phyloP scores from a whole-genome alignment of 805 yeast genomes.

The Barnettozyma sp. region DNA sequence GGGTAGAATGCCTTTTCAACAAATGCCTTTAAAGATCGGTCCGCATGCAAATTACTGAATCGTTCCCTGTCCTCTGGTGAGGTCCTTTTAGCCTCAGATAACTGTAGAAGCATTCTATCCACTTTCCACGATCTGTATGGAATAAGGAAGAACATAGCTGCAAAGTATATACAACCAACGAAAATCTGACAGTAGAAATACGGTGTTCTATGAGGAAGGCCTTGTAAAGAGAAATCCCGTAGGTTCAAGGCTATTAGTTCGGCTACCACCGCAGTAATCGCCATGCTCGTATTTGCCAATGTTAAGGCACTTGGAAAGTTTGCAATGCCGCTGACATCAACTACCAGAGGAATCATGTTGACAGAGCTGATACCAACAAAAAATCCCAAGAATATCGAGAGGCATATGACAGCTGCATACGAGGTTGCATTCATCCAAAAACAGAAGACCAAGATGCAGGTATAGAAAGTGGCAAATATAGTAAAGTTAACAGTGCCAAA shows the following conservation, averaged over 20 bases:
- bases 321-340: slow-evolving; percentile 34
- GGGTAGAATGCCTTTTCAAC: slow-evolving; percentile 12
- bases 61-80: slow-evolving; percentile 1
- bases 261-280: slow-evolving; percentile 34
- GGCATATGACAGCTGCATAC: slow-evolving; percentile 35
- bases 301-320: slow-evolving; percentile 35
- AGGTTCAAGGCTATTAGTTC: slow-evolving; percentile 52
- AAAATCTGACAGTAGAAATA: slow-evolving; percentile 55
- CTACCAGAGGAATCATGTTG: slow-evolving; percentile 33
- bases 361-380: slow-evolving; percentile 41
- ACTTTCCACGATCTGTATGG: slow-evolving; percentile 49
- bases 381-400: slow-evolving; percentile 38
- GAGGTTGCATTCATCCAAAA: slow-evolving; percentile 44
- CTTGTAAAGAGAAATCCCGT: slow-evolving; percentile 23
- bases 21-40: slow-evolving; percentile 8
- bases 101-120: slow-evolving; percentile 29
- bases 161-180: slow-evolving; percentile 44
- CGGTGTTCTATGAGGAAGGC: slow-evolving; percentile 30
- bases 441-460: slow-evolving; percentile 34
- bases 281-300: slow-evolving; percentile 27
- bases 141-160: slow-evolving; percentile 35
- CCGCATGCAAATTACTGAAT: slow-evolving; percentile 2
- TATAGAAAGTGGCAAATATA: slow-evolving; percentile 28
- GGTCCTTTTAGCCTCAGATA: slow-evolving; percentile 8
- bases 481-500: slow-evolving; percentile 43